Evolutionary conservation across 495 filamentous ascomycete species (phyloP).

Genomic region (Schizothecium vesticola): DNA sequence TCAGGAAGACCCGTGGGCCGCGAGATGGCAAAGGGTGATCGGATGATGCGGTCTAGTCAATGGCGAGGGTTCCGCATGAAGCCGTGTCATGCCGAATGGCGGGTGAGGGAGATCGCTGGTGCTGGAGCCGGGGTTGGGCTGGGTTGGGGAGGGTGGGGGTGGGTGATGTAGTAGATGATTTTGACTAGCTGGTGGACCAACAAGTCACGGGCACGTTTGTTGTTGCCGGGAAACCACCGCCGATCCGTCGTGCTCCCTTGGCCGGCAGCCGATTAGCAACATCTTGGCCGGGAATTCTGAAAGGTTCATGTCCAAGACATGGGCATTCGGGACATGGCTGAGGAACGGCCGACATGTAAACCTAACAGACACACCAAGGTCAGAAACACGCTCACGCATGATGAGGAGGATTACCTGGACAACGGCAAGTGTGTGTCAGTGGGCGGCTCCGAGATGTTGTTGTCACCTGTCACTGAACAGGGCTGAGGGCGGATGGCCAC

Average conservation of each 20-base stretch:
- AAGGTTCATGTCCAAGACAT: neutral
- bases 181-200: neutral
- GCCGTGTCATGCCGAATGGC: conserved; percentile 1
- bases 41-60: too few relatives aligned
- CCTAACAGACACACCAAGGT: neutral
- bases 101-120: neutral
- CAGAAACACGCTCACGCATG: neutral
- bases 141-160: neutral
- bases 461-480: conserved; percentile 2
- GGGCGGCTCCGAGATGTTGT: neutral
- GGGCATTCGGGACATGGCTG: neutral
- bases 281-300: neutral
- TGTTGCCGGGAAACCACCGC: neutral
- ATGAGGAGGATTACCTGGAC: conserved; percentile 1
- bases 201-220: neutral
- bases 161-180: neutral
- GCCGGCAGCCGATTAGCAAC: neutral
- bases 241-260: neutral
- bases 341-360: neutral
- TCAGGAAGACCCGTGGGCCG: too few relatives aligned
- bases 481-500: neutral
- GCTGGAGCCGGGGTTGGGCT: neutral
- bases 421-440: neutral
- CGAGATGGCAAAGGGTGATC: too few relatives aligned
- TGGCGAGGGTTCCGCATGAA: neutral